Percentiles rank a stretch among this genome's conserved stretches.
phyloP scores from a whole-genome alignment of 441 rosid species.

The Jatropha multifida region DNA sequence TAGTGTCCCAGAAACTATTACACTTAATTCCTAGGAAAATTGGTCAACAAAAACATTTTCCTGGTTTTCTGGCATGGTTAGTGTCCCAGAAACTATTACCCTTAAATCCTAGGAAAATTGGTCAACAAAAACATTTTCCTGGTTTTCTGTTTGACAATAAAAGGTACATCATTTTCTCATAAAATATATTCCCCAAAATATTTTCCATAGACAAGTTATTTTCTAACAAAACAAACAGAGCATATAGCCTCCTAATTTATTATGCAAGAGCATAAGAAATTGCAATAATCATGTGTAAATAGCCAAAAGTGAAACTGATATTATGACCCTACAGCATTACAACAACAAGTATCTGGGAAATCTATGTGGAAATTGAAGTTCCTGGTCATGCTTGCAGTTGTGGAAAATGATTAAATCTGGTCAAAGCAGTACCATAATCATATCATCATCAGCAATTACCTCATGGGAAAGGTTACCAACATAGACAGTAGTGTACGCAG shows the following conservation, averaged over 20 bases:
- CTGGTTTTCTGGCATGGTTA: no score
- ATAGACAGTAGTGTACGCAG: constrained; percentile 80
- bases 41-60: not conserved
- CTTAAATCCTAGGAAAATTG: not conserved
- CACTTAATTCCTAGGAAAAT: not conserved
- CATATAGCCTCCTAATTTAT: not conserved
- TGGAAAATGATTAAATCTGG: not conserved
- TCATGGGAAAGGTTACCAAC: constrained; percentile 91
- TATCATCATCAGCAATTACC: constrained; percentile 36
- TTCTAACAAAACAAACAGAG: not conserved
- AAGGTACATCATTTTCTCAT: not conserved
- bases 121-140: no score
- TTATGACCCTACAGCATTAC: not conserved
- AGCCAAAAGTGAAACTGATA: not conserved
- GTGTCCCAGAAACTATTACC: no score
- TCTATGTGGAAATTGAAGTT: not conserved
- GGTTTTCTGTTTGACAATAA: no score
- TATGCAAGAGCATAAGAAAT: no score
- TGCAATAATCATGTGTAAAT: not conserved
- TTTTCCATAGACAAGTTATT: not conserved
- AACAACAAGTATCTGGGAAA: no score
- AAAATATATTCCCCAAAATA: no score
- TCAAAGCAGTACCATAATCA: not conserved
- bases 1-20: no score
- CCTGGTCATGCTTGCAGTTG: not conserved